Conservation (phyloP, 345 rosid genomes). For the Hibiscus trionum region DNA sequence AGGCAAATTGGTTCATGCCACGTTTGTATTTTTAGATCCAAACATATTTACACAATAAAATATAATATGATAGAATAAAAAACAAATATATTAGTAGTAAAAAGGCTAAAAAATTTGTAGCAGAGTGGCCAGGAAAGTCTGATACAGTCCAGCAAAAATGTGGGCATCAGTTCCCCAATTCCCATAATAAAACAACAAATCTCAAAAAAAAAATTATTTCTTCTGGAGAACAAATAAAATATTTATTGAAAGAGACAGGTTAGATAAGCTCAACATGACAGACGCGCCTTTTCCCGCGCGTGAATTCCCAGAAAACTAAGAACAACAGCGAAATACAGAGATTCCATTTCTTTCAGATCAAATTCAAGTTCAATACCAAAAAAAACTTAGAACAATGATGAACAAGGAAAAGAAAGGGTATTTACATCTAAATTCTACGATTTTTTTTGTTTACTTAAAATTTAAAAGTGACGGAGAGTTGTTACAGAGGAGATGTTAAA, state of each 20-base stretch:
- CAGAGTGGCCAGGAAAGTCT: too few relatives aligned
- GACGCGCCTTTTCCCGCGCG: neutral
- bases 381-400: neutral
- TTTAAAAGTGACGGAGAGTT: neutral
- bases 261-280: slow-evolving; percentile 15
- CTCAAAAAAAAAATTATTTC: neutral
- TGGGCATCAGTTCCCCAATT: slow-evolving; percentile 24
- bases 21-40: too few relatives aligned
- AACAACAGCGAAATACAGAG: slow-evolving; percentile 12
- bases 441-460: neutral
- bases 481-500: neutral
- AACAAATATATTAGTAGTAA: too few relatives aligned
- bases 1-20: too few relatives aligned
- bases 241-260: slow-evolving; percentile 8
- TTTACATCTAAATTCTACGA: slow-evolving; percentile 4
- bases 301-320: neutral
- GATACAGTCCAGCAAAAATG: too few relatives aligned
- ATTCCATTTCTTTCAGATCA: slow-evolving; percentile 21
- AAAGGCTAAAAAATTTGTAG: too few relatives aligned
- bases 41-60: too few relatives aligned
- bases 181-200: slow-evolving; percentile 13
- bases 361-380: neutral
- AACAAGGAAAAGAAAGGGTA: neutral
- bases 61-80: too few relatives aligned
- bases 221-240: neutral